Evolutionary conservation across 1,284 basidiomycete genomes (phyloP), one percentile per base, ranked within the genome.

Genomic region (Boletellus sp.): DNA sequence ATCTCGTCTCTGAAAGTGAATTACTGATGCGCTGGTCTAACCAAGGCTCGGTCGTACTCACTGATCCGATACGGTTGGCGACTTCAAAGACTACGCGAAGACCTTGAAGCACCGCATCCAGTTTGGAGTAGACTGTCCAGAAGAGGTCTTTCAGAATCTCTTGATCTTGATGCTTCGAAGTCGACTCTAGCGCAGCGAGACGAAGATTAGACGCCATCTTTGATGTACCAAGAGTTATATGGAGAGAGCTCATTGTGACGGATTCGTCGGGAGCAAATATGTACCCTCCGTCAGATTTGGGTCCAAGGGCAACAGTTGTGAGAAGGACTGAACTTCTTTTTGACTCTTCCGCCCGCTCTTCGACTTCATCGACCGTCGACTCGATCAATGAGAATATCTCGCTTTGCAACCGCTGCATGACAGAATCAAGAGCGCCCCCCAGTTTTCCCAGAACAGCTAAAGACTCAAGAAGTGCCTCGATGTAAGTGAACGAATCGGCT

Each of bases 51-150:
- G 19, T 32, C 15, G 76, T 85, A 59, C 69, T 57, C 62, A 95
- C 93, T 55, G 88, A 88, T 59, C 89, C 88, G 54, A 97, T 92
- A 54, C 92, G 82, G 62, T 85, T 88, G 1, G 91, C 80, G 2
- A 99, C 91, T 68, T 99, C 97, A 63, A 90, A 94, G 1, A 97
- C 81, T 3, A 97, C 89, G 44, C 95, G 78, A 59, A 98, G 78
- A 10, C 94, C 92, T 69, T 99, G 95, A 33, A 91, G 80, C n/a
- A 98, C 90, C 19, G 97, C 97, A 62, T 95, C 89, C 48, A 99
- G 70, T 71, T 99, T 99, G 6, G 94, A 97, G 67, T 93, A 99
- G 16, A 97, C 70, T 5, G 97, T 98, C 95, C 96, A 99, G 71
- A 99, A 98, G 35, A 99, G 77, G 70, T 99, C 97, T 54, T 79